Base-by-base conservation (phyloP, 129 eudicot genomes). In the Helianthus tuberosus region DNA sequence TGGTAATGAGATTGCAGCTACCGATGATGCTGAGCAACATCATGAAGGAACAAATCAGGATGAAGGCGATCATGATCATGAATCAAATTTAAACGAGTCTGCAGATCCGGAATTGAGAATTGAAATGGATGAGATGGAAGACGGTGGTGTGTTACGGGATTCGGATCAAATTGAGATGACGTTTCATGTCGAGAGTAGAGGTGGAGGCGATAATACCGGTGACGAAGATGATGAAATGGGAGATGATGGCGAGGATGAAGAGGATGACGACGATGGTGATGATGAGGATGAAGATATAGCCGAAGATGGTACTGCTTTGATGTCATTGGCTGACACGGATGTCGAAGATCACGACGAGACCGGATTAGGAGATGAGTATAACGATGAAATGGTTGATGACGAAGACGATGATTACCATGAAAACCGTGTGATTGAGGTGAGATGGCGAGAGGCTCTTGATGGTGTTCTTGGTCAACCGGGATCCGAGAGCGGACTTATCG, bases 361-460 rank as follows among this genome's bases (percentile, higher is more conserved):
- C 72, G 98, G 89, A 8, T 85, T 90, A 84, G 96, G 93, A 68
- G 96, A 88, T 82, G 98, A 93, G 73, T 93, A 88, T 72, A 86
- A 93, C 69, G 98, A 92, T 79, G 98, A 90, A 64, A 90, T 90
- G 93, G 89, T 88, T 81, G 98, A 93, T 83, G 98, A 93, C 53
- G 97, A 93, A 69, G 98, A 90, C 57, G 98, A 88, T 69, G 98
- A 93, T 73, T 93, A 88, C 78, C 97, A 88, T 86, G 98, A 90
- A 66, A 93, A 90, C 73, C 96, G 89, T 57, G 96, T 93, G n/a
- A 93, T 90, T 41, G 98, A 93, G 82, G 98, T 90, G 41, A 81
- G 98, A 78, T 93, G 96, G 98, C 85, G 98, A 83, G 97, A 88
- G 68, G 98, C 96, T 72, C 95, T 93, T 39, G 98, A 93, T 77